Percentiles rank a stretch among this genome's conserved stretches.
phyloP scores from a whole-genome alignment of 1,139 yeast species.

The Saccharomyces hybrid region DNA sequence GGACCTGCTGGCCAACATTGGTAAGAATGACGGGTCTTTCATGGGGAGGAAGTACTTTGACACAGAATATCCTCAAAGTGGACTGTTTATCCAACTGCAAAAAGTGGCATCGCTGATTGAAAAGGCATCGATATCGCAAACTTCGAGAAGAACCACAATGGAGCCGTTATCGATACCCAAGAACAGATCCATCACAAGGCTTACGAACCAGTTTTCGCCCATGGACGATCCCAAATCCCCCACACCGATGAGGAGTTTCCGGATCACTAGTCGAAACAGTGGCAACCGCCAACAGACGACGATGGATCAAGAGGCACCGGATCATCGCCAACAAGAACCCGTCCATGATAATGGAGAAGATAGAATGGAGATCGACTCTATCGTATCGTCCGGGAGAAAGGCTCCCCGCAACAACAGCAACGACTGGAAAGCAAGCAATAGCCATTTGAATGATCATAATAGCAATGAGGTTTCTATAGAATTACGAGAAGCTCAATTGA shows the following conservation, averaged over 20 bases:
- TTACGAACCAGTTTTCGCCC: neutral
- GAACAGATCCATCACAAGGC: neutral
- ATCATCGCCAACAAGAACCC: neutral
- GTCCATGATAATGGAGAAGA: neutral
- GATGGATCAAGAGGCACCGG: neutral
- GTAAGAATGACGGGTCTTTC: slow-evolving; percentile 73
- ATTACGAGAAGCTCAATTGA: neutral
- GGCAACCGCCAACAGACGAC: neutral
- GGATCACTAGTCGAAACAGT: slow-evolving; percentile 6
- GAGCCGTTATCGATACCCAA: neutral
- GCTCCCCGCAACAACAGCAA: neutral
- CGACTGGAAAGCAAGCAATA: neutral
- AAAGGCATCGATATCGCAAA: slow-evolving; percentile 7
- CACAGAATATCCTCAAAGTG: slow-evolving; percentile 57
- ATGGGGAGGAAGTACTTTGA: slow-evolving; percentile 56
- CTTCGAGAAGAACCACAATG: neutral
- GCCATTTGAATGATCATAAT: neutral
- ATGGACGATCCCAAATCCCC: slow-evolving; percentile 17
- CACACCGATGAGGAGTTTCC: slow-evolving; percentile 17
- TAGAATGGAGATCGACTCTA: slow-evolving; percentile 1
- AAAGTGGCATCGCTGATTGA: slow-evolving; percentile 39
- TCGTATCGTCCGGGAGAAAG: neutral
- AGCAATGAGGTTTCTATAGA: neutral
- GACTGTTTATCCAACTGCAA: slow-evolving; percentile 66
- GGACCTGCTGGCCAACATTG: slow-evolving; percentile 63